A percentile compares a stretch with the other conserved stretches of the same genome.
These are phyloP conservation scores for Trametes pubescens DNA, from an alignment of 1,284 basidiomycete genomes.

Conservation along the genomic window DNA sequence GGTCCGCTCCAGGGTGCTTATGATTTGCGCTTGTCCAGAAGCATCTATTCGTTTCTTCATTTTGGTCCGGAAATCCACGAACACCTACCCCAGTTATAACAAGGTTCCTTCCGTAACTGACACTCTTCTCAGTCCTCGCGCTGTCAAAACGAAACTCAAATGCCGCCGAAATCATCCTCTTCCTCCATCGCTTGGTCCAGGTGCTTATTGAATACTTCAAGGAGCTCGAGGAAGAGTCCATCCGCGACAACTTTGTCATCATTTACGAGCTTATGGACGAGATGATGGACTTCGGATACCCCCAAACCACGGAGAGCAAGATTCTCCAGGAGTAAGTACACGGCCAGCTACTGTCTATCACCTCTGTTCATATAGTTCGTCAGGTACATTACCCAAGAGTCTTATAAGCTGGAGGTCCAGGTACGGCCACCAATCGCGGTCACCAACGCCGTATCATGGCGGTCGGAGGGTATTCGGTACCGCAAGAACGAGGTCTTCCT, in stretches of 20 bases:
- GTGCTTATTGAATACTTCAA: constrained; percentile 99
- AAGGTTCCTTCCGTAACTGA: background rate
- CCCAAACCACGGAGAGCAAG: constrained; percentile 99
- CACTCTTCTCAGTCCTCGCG: constrained; percentile 77
- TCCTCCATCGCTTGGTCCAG: constrained; percentile 91
- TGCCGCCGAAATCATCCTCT: constrained; percentile 95
- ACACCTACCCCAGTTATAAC: background rate
- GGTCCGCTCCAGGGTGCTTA: too few relatives aligned
- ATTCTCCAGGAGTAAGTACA: constrained; percentile 91
- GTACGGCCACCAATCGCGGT: constrained; percentile 96
- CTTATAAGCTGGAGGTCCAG: constrained; percentile 98
- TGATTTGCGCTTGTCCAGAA: too few relatives aligned
- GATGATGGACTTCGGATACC: constrained; percentile 99
- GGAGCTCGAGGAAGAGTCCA: constrained; percentile 98
- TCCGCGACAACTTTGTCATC: constrained; percentile 98
- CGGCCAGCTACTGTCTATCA: background rate
- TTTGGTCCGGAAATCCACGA: too few relatives aligned
- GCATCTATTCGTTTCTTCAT: too few relatives aligned
- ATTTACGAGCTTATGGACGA: constrained; percentile 98
- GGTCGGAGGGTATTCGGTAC: constrained; percentile 97
- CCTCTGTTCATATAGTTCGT: background rate
- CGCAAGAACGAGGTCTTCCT: constrained; percentile 99
- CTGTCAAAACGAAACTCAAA: constrained; percentile 97
- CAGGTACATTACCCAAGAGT: constrained; percentile 99
- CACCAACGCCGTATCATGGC: constrained; percentile 98